These are phyloP conservation scores for Penicilliopsis zonata DNA, from an alignment of 495 filamentous ascomycete species.

Conservation along the genomic window DNA sequence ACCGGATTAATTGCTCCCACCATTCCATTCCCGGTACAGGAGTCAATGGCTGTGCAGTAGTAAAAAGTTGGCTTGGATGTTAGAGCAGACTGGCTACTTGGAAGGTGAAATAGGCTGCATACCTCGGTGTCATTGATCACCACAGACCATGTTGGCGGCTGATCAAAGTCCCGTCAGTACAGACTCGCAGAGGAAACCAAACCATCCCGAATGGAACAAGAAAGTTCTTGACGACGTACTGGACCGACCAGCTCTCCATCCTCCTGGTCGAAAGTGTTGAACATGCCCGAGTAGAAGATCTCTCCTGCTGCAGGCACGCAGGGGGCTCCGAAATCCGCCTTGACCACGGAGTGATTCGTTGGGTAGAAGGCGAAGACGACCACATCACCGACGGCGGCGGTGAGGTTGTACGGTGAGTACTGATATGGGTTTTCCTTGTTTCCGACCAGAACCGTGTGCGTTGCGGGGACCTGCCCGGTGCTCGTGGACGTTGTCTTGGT, in stretches of 20 bases:
- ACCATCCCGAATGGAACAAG: neutral
- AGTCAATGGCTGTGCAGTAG: constrained; percentile 29
- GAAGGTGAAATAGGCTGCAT: constrained; percentile 2
- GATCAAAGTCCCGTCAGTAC: neutral
- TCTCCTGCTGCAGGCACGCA: constrained; percentile 38
- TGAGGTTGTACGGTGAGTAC: constrained; percentile 40
- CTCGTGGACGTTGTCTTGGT: neutral
- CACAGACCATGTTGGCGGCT: constrained; percentile 26
- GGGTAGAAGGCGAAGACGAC: constrained; percentile 52
- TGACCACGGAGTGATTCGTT: constrained; percentile 48
- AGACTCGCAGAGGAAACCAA: neutral
- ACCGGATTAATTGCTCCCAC: constrained; percentile 31
- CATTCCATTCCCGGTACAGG: constrained; percentile 29
- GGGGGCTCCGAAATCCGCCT: constrained; percentile 42
- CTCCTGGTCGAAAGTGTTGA: constrained; percentile 16
- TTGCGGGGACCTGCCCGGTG: constrained; percentile 3
- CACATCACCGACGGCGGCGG: constrained; percentile 38
- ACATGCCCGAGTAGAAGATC: constrained; percentile 28
- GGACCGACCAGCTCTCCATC: constrained; percentile 18
- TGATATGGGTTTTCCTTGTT: constrained; percentile 25
- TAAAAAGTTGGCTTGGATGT: constrained; percentile 28
- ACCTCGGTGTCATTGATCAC: constrained; percentile 22
- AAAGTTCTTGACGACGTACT: constrained; percentile 9
- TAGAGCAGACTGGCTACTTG: too few species aligned
- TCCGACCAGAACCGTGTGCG: constrained; percentile 41